These are phyloP conservation scores for Ganoderma meredithae DNA, from an alignment of 1,284 basidiomycete species.

Conservation along the genomic window DNA sequence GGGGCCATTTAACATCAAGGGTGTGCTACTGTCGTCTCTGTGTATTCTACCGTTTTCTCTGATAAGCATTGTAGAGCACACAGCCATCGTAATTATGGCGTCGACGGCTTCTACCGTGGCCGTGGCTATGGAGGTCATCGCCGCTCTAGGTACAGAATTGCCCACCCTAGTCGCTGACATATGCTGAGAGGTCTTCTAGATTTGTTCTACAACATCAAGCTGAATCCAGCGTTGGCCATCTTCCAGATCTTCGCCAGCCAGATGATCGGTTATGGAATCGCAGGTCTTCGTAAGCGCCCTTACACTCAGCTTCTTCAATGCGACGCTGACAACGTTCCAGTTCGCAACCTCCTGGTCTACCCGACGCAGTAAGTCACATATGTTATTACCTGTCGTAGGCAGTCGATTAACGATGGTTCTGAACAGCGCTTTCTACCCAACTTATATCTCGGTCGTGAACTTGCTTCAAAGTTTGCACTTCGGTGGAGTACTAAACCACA, in stretches of 20 bases:
- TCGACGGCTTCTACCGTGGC: conserved; percentile 71
- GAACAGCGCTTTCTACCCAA: conserved; percentile 61
- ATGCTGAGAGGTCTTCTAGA: conserved; percentile 40
- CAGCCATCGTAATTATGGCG: conserved; percentile 72
- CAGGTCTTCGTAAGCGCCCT: conserved; percentile 54
- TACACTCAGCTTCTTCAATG: neutral
- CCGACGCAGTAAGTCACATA: conserved; percentile 60
- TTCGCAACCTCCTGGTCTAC: conserved; percentile 64
- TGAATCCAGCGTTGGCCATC: conserved; percentile 60
- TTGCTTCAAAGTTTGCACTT: conserved; percentile 65
- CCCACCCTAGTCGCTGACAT: too few relatives aligned
- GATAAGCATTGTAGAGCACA: conserved; percentile 53
- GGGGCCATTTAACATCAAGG: conserved; percentile 66
- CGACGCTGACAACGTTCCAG: conserved; percentile 21
- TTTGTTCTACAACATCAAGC: conserved; percentile 64
- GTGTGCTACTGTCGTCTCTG: conserved; percentile 17
- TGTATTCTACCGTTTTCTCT: neutral
- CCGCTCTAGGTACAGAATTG: conserved; percentile 58
- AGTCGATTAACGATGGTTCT: neutral
- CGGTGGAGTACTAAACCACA: conserved; percentile 53
- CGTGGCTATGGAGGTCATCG: conserved; percentile 70
- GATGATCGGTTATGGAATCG: conserved; percentile 67
- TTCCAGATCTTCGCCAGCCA: conserved; percentile 69
- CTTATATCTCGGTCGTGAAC: conserved; percentile 59
- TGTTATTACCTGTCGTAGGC: neutral